Percentiles rank a stretch among this genome's conserved stretches.
Evolutionary conservation across 192 early-diverging fungal genomes (phyloP).

Genomic region (Dimargaris xerosporica): DNA sequence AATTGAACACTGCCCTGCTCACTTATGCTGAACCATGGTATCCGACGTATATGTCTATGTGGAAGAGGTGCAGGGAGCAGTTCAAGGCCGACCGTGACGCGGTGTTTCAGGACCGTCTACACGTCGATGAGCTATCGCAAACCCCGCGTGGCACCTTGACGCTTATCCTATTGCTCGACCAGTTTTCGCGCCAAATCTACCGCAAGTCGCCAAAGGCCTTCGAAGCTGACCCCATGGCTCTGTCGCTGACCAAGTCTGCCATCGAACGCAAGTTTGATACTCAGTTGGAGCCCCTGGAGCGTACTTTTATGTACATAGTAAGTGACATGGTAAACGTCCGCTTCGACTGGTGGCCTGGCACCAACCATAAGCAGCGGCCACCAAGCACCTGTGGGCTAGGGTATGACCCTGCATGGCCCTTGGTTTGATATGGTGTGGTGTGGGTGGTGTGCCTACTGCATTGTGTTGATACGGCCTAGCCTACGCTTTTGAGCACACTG

Average conservation of each 20-base stretch:
- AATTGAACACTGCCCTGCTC: not conserved
- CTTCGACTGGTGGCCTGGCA: not conserved
- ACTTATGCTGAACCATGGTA: not conserved
- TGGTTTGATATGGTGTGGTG: too few species aligned
- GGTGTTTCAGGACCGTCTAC: slow-evolving; percentile 16
- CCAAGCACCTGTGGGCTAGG: too few species aligned
- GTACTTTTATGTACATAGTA: slow-evolving; percentile 34
- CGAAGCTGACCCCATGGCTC: slow-evolving; percentile 31
- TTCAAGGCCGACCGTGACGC: slow-evolving; percentile 15
- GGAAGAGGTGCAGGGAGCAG: not conserved
- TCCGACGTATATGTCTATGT: too few species aligned
- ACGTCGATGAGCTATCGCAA: slow-evolving; percentile 23
- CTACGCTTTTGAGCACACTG: too few species aligned
- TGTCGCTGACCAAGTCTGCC: slow-evolving; percentile 31
- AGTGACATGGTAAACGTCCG: not conserved
- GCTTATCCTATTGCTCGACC: slow-evolving; percentile 38
- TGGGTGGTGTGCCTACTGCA: too few species aligned
- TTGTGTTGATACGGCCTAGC: too few species aligned
- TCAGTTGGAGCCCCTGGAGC: slow-evolving; percentile 31
- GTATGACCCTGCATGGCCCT: too few species aligned
- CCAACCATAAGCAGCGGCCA: too few species aligned
- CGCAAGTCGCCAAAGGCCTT: slow-evolving; percentile 37
- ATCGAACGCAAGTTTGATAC: slow-evolving; percentile 29
- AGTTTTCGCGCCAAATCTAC: slow-evolving; percentile 49
- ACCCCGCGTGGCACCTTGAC: slow-evolving; percentile 26